Evolutionary conservation across 805 yeast genomes (phyloP), one percentile per base, ranked within the genome.

Genomic region (Vanderwaltozyma tropicalis): DNA sequence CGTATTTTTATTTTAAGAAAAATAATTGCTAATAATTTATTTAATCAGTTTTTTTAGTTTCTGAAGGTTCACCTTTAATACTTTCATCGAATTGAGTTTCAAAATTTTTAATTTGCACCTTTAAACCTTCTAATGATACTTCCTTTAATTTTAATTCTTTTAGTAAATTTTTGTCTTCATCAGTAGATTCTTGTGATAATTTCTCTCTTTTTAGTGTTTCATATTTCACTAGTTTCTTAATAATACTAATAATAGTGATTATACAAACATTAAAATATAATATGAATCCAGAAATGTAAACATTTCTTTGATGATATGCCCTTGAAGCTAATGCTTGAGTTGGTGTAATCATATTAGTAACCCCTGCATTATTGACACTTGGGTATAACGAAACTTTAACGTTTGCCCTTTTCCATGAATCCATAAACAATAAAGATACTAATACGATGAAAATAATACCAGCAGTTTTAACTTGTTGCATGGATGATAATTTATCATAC

Each of bases 251-350:
- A 33, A 75, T 73, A 0, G 79, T 74, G 27, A 66, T 67, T 40
- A 76, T 75, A 9, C 78, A 73, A 34, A 76, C 45, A 40, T 61
- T 64, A 48, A 74, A 66, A 55, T 72, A 77, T 41, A 77, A 55
- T 4, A 76, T 77, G 8, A 78, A 79, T 8, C 83, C 84, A 13
- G 76, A 68, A 38, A 77, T 66, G 52, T 77, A 77, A 30, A 74
- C 62, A 46, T 77, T 77, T 52, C 84, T 65, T 54, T 77, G 83
- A 28, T 77, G 67, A 47, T 75, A 77, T 40, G 78, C 76, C 42
- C 76, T 72, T 33, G 73, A 62, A 5, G 80, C 82, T 45, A 74
- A 57, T 42, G 66, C 71, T 17, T 77, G 80, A 28, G 64, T 57
- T 30, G 69, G 63, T 32, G 69, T 60, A 25, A 59, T 49, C 9